A percentile compares a stretch with the other conserved stretches of the same genome.
Evolutionary conservation across 129 eudicot species (phyloP).

Genomic region (Tagetes patula): DNA sequence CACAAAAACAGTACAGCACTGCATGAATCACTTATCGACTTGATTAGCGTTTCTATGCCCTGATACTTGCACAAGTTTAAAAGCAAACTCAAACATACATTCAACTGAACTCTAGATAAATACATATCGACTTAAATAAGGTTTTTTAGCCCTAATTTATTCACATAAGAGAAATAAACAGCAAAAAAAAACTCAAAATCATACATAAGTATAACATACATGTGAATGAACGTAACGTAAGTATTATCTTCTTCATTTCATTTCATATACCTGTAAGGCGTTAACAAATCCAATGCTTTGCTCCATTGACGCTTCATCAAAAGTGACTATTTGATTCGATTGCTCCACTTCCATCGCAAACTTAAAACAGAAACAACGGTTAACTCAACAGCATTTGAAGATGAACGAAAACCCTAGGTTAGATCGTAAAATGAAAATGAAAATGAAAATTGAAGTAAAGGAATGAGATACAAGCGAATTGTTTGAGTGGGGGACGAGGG

Average conservation of each 20-base stretch:
- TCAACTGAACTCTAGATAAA: not conserved
- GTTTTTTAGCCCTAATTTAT: conserved; percentile 1
- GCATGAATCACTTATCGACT: too few relatives aligned
- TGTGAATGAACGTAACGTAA: too few relatives aligned
- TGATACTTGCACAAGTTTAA: too few relatives aligned
- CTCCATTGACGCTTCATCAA: conserved; percentile 81
- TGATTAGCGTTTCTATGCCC: too few relatives aligned
- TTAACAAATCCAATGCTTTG: conserved; percentile 81
- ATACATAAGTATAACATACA: too few relatives aligned
- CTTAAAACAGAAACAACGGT: conserved; percentile 6
- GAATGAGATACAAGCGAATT: too few relatives aligned
- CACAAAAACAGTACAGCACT: too few relatives aligned
- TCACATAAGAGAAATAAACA: too few relatives aligned
- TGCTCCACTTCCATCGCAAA: conserved; percentile 41
- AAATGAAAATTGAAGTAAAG: not conserved
- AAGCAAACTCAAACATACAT: conserved; percentile 1
- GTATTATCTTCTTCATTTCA: too few relatives aligned
- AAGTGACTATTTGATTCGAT: conserved; percentile 44
- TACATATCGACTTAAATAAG: not conserved
- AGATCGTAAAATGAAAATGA: too few relatives aligned
- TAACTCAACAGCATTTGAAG: conserved; percentile 23
- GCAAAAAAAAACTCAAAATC: too few relatives aligned
- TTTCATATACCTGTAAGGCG: conserved; percentile 92
- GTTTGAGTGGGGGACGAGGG: too few relatives aligned
- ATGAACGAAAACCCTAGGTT: conserved; percentile 9